Conservation (phyloP, 176 grass and related monocot species). For the Lolium perenne region DNA sequence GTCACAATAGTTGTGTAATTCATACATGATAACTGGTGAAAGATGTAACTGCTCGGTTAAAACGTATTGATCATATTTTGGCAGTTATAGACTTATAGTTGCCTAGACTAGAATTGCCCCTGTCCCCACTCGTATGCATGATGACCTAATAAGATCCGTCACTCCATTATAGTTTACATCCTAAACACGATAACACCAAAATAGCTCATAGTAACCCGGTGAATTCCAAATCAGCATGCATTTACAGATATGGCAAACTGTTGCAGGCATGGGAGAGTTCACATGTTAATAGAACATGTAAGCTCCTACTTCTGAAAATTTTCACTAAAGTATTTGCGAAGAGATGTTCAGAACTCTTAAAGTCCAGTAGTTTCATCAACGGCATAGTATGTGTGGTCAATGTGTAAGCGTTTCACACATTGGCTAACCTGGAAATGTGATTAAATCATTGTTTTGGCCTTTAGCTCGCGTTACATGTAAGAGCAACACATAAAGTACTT, state of each 20-base stretch:
- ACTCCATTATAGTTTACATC: constrained; percentile 28
- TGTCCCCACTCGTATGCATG: neutral
- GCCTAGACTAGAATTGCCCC: constrained; percentile 25
- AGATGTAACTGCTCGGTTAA: neutral
- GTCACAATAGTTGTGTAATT: constrained; percentile 6
- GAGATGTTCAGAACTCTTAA: neutral
- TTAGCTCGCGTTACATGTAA: constrained; percentile 15
- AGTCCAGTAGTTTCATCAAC: constrained; percentile 14
- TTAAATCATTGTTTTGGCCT: constrained; percentile 32
- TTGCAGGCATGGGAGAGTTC: constrained; percentile 20
- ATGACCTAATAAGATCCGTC: constrained; percentile 22
- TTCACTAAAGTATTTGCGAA: neutral
- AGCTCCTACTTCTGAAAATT: constrained; percentile 31
- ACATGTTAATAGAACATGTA: constrained; percentile 25
- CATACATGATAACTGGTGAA: neutral
- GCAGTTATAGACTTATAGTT: constrained; percentile 11
- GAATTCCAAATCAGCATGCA: neutral
- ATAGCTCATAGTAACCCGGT: neutral
- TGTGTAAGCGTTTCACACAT: neutral
- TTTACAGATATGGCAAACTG: constrained; percentile 1
- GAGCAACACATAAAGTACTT: constrained; percentile 16
- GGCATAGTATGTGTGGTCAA: neutral
- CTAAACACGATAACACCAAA: constrained; percentile 12
- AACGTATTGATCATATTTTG: constrained; percentile 13
- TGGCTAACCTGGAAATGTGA: constrained; percentile 11